phyloP scores from a whole-genome alignment of 352 stramenopile species.

The Globisporangium spinosum region DNA sequence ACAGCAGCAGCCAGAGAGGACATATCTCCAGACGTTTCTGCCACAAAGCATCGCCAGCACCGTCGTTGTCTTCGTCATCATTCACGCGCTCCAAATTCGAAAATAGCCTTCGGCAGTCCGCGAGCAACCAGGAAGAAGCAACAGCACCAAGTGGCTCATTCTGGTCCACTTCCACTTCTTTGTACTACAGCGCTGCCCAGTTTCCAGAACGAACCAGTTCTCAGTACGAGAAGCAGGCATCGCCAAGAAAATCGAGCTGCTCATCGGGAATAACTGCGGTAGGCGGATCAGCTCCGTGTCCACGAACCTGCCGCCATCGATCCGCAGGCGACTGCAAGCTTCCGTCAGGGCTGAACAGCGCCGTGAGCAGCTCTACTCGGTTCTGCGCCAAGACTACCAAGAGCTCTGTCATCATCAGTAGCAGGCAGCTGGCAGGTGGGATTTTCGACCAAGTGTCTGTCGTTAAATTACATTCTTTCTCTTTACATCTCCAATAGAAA shows the following conservation, averaged over 20 bases:
- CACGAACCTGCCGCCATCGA: conserved; percentile 46
- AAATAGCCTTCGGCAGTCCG: conserved; percentile 14
- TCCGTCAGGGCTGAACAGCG: conserved; percentile 40
- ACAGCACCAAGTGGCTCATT: neutral
- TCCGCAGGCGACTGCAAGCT: conserved; percentile 43
- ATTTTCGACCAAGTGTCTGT: conserved; percentile 18
- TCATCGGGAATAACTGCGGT: conserved; percentile 56
- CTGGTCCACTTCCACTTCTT: neutral
- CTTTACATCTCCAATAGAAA: conserved; percentile 70
- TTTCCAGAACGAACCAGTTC: neutral
- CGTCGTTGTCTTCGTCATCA: neutral
- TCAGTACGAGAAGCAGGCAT: neutral
- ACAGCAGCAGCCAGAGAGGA: conserved; percentile 1
- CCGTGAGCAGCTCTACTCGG: conserved; percentile 50
- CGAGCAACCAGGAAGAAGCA: conserved; percentile 17
- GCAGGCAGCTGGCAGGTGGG: neutral
- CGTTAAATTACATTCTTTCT: conserved; percentile 24
- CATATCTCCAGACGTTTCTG: neutral
- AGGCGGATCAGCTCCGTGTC: conserved; percentile 43
- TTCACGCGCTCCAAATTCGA: conserved; percentile 16
- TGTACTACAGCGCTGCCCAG: neutral
- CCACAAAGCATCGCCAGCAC: neutral
- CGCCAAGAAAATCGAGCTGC: conserved; percentile 58
- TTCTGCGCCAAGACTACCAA: conserved; percentile 47
- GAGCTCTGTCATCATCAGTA: conserved; percentile 19